Percentiles rank a stretch among this genome's conserved stretches.
phyloP scores from a whole-genome alignment of 2,329 filamentous ascomycete genomes.

The Canariomyces notabilis region DNA sequence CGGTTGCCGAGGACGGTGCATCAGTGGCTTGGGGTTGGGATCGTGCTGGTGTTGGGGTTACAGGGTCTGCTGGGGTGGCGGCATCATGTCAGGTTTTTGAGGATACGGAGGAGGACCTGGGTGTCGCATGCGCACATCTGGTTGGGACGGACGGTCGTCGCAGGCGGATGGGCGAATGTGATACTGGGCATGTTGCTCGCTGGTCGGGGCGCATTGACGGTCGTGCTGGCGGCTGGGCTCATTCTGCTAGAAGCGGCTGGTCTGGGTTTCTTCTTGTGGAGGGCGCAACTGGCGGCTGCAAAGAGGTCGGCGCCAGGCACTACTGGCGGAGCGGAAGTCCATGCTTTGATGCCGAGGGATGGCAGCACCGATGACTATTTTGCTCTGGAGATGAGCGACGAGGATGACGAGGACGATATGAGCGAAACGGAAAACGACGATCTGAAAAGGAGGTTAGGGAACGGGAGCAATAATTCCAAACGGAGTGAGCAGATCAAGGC shows the following conservation, averaged over 20 bases:
- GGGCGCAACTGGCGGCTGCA: neutral
- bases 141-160: constrained; percentile 9
- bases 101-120: constrained; percentile 15
- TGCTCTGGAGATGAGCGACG: constrained; percentile 9
- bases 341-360: constrained; percentile 5
- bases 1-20: constrained; percentile 12
- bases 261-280: constrained; percentile 1
- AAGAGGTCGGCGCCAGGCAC: neutral
- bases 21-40: constrained; percentile 11
- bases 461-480: neutral
- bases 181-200: constrained; percentile 5
- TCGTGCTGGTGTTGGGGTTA: constrained; percentile 3
- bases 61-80: constrained; percentile 19
- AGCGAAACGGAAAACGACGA: neutral
- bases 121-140: constrained; percentile 19
- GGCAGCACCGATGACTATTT: constrained; percentile 5
- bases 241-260: neutral
- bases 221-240: neutral
- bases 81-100: constrained; percentile 18
- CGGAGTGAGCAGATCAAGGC: neutral
- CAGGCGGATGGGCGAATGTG: constrained; percentile 12
- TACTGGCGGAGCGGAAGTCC: neutral
- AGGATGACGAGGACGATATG: constrained; percentile 1
- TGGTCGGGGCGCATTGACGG: neutral
- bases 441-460: neutral